phyloP scores from a whole-genome alignment of 176 grass and related monocot species.

The Oryza longistaminata region DNA sequence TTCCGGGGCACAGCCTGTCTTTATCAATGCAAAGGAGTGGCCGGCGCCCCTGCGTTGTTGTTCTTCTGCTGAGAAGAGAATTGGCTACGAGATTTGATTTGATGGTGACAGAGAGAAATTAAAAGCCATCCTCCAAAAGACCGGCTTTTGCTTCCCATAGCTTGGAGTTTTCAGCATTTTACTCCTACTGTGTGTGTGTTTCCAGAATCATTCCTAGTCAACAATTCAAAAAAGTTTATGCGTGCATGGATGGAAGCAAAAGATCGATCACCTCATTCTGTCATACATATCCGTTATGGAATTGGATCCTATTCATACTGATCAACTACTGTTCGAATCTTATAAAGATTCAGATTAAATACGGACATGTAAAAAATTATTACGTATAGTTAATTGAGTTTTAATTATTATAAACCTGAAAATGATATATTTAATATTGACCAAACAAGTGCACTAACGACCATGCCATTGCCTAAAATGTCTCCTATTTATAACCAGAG shows the following conservation, averaged over 20 bases:
- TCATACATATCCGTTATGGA: not conserved
- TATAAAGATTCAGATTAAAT: too few relatives aligned
- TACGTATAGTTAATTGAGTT: too few relatives aligned
- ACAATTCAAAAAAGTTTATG: not conserved
- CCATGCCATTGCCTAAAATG: too few relatives aligned
- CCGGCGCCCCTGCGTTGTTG: not conserved
- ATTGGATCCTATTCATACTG: not conserved
- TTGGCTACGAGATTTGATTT: conserved; percentile 37
- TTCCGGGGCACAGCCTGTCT: conserved; percentile 32
- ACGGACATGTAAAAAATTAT: too few relatives aligned
- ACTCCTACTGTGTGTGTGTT: too few relatives aligned
- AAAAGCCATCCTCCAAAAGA: not conserved
- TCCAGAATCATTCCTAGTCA: not conserved
- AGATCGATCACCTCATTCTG: not conserved
- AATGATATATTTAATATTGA: too few relatives aligned
- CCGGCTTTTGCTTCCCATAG: conserved; percentile 26
- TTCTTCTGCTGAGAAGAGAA: not conserved
- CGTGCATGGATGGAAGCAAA: not conserved
- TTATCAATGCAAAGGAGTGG: conserved; percentile 41
- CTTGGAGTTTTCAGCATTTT: too few relatives aligned
- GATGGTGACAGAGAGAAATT: conserved; percentile 16
- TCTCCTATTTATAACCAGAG: too few relatives aligned
- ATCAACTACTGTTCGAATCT: too few relatives aligned
- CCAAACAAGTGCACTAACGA: too few relatives aligned
- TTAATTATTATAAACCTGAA: too few relatives aligned